Evolutionary conservation across 2,329 filamentous ascomycete species (phyloP), one percentile per base, ranked within the genome.

Genomic region (Monilinia vaccinii-corymbosi): DNA sequence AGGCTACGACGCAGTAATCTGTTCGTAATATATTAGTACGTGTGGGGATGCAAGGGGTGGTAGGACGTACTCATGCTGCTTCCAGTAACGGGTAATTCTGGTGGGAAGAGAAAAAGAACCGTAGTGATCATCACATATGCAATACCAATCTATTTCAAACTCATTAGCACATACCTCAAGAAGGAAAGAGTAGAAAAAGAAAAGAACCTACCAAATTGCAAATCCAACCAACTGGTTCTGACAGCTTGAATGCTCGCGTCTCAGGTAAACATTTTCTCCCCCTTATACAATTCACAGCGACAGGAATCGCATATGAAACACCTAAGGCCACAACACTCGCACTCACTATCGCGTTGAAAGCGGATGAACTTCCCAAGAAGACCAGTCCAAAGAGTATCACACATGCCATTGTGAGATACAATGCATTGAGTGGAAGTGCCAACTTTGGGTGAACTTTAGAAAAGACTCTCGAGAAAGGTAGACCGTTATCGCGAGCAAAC

Each of bases 241-340:
- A 77, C 4, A 88, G 73, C 28, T 77, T 76, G 69, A 88, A 88
- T 0, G 79, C 69, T 45, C 84, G 75, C 2, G 78, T 53, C 31
- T 55, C 76, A 0, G 87, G 86, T 11, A 91, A 74, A 76, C 82
- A 85, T 53, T 76, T 83, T 9, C 89, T 79, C 3, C 87, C 85
- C 1, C 85, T 81, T 2, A 87, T 71, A 60, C 84, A 80, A 66
- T 91, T 88, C 66, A 91, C 83, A 0, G 81, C 77, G 45, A 89
- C 80, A 0, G 88, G 88, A 34, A 91, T 88, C 16, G 81, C 87
- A 65, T 91, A 91, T 4, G 85, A 86, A 5, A 91, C 75, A 13
- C 86, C 85, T 0, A 91, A 77, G 1, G 87, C 81, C 8, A 91
- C 86, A 0, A 91, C 87, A 0, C 85, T 87, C 0, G 86, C 81